Evolutionary conservation across 2,329 filamentous ascomycete genomes (phyloP), one percentile per base, ranked within the genome.

Genomic region (Colletotrichum lupini): DNA sequence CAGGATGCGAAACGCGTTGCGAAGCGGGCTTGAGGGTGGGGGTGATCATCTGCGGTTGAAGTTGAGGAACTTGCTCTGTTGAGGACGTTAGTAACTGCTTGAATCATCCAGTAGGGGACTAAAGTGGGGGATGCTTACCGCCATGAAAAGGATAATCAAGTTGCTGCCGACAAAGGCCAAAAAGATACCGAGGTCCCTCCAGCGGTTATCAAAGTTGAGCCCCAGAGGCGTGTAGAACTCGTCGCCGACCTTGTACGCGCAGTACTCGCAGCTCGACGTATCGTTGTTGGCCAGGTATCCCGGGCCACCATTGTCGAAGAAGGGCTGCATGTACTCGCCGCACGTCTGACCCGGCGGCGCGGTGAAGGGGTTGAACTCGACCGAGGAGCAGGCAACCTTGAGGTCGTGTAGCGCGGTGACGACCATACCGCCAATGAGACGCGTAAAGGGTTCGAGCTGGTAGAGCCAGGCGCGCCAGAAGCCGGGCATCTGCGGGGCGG

Each of bases 391-490:
- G 5, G 81, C 78, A 1, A 97, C 94, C 0, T 84, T 79, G 7
- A 89, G 85, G 1, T 85, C 89, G 77, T 95, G 92, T 6, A 97
- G 87, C 74, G 94, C 94, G 0, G 94, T 95, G 3, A 93, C 92
- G 19, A 95, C 90, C 87, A 95, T 94, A 68, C 94, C 94, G 61
- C 92, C 87, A 77, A 97, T 94, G 35, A 97, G 89, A 7, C 94
- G 91, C 0, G 94, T 97, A 82, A 97, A 95, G 3, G 94, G 94
- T 79, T 95, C 92, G 19, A 97, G 90, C 81, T 96, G 87, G 85
- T 95, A 95, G 8, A 97, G 86, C 94, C 94, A 97, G 1, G 89
- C 87, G 42, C 92, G 89, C 93, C 93, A 97, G 84, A 95, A 95
- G 2, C 83, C 85, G 1, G 94, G 92, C 83, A 97, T 97, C 81